These are phyloP conservation scores for Vanrija sp. DNA, from an alignment of 1,284 basidiomycete species.

Conservation along the genomic window DNA sequence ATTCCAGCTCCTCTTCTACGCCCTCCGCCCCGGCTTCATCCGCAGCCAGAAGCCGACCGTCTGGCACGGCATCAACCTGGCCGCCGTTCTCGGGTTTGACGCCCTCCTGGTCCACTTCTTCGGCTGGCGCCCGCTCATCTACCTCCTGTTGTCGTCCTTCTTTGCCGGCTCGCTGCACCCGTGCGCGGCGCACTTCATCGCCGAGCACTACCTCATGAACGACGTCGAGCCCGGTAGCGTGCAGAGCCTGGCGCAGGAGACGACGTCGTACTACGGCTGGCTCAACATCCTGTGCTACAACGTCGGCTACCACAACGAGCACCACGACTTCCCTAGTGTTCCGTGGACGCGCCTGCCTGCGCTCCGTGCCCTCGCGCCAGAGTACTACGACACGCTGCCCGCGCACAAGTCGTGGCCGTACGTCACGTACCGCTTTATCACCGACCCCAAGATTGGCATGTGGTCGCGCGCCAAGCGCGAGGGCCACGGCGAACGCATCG, in stretches of 20 bases:
- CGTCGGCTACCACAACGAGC: constrained; percentile 98
- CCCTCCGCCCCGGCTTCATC: constrained; percentile 91
- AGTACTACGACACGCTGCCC: constrained; percentile 87
- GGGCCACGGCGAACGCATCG: constrained; percentile 36
- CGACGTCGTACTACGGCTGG: constrained; percentile 93
- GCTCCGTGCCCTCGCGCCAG: constrained; percentile 75
- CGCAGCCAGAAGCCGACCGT: constrained; percentile 72
- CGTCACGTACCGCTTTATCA: constrained; percentile 90
- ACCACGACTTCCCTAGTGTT: constrained; percentile 97
- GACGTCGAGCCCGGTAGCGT: constrained; percentile 21
- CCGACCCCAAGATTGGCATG: constrained; percentile 75
- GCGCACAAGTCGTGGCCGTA: constrained; percentile 89
- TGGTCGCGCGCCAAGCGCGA: constrained; percentile 54
- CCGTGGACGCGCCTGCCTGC: constrained; percentile 92
- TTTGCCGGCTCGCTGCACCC: constrained; percentile 95
- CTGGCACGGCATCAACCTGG: constrained; percentile 81
- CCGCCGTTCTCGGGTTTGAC: constrained; percentile 69
- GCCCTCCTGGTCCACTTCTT: constrained; percentile 60
- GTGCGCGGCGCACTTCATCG: constrained; percentile 94
- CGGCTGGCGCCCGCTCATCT: constrained; percentile 68
- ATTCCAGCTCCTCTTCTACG: constrained; percentile 98
- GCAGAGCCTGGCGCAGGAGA: constrained; percentile 65
- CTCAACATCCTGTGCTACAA: constrained; percentile 94
- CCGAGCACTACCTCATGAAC: constrained; percentile 93
- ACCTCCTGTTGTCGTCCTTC: constrained; percentile 83